Evolutionary conservation across 106 monocot genomes (phyloP).

Genomic region (Vanilla planifolia): DNA sequence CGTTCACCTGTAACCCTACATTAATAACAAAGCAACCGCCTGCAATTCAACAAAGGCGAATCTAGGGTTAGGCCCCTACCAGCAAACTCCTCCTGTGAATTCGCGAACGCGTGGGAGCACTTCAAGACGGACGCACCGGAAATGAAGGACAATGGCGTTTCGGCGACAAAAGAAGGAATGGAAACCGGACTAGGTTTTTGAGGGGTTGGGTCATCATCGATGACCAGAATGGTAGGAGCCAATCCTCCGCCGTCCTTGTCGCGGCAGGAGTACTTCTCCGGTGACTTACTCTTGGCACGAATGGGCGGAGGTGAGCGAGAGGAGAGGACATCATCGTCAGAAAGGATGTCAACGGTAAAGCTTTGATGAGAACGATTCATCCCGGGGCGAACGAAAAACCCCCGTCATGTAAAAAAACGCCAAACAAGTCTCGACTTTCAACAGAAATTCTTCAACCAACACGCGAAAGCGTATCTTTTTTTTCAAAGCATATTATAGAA

Average conservation of each 20-base stretch:
- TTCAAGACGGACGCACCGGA: conserved; percentile 17
- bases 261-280: neutral
- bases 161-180: conserved; percentile 27
- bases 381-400: neutral
- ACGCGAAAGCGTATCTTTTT: too few relatives aligned
- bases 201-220: conserved; percentile 35
- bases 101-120: conserved; percentile 2
- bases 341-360: neutral
- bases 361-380: neutral
- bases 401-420: too few relatives aligned
- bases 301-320: neutral
- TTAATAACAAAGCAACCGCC: too few relatives aligned
- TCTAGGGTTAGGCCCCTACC: conserved; percentile 9
- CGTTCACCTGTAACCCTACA: too few relatives aligned
- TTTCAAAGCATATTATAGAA: too few relatives aligned
- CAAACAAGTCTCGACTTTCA: too few relatives aligned
- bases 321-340: neutral
- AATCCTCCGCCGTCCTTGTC: neutral
- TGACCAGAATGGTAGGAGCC: conserved; percentile 13
- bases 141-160: conserved; percentile 18
- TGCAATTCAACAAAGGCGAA: neutral
- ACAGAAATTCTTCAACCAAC: too few relatives aligned
- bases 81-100: conserved; percentile 8
- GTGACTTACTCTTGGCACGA: neutral
- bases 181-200: conserved; percentile 15